Conservation (phyloP, 768 basidiomycete genomes). For the Trametes coccinea region DNA sequence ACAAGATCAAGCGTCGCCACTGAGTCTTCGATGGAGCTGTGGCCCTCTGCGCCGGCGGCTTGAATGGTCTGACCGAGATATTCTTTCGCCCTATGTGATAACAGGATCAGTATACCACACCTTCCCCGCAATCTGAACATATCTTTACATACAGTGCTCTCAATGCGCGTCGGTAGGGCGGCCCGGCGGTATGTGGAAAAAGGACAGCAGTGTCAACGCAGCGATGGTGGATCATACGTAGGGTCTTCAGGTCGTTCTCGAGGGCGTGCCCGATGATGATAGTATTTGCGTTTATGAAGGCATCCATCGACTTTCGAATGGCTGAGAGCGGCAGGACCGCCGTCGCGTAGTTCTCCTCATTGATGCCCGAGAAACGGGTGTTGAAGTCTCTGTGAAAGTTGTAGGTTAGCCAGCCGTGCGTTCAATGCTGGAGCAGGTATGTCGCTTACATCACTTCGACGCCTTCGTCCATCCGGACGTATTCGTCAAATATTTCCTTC, state of each 20-base stretch:
- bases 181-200: conserved; percentile 83
- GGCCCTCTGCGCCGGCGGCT: conserved; percentile 72
- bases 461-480: conserved; percentile 78
- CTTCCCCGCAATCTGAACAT: background rate
- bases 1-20: conserved; percentile 86
- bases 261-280: conserved; percentile 89
- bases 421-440: no score
- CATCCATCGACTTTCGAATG: conserved; percentile 67
- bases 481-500: conserved; percentile 75
- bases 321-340: conserved; percentile 69
- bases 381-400: conserved; percentile 72
- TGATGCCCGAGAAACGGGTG: conserved; percentile 88
- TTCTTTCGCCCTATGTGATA: conserved; percentile 67
- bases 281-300: conserved; percentile 74
- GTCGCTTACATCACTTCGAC: conserved; percentile 66
- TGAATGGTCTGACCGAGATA: conserved; percentile 83
- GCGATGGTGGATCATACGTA: conserved; percentile 82
- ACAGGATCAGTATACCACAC: background rate
- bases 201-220: conserved; percentile 87
- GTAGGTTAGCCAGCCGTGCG: conserved; percentile 7
- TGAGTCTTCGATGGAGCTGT: conserved; percentile 91
- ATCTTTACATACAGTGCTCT: conserved; percentile 71
- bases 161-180: conserved; percentile 75
- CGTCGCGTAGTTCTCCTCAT: conserved; percentile 50
- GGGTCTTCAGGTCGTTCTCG: conserved; percentile 91